phyloP scores from a whole-genome alignment of 441 rosid species.

The Viola pubescens region DNA sequence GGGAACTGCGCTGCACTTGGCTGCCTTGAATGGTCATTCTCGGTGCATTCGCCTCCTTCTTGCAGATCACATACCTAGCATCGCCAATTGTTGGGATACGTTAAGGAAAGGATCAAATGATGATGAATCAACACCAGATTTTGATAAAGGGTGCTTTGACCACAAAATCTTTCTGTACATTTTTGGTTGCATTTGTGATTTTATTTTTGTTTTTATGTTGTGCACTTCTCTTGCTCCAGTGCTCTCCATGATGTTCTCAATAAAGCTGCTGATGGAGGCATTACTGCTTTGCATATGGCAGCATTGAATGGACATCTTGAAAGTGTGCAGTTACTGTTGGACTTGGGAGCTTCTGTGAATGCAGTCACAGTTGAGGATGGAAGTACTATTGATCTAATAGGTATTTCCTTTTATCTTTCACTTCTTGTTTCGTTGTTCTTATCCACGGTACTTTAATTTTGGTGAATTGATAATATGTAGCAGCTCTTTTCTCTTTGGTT shows the following conservation, averaged over 20 bases:
- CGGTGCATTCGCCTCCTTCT: constrained; percentile 77
- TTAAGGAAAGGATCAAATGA: constrained; percentile 30
- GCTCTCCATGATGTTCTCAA: constrained; percentile 57
- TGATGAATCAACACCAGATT: constrained; percentile 37
- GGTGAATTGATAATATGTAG: background rate
- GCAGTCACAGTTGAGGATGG: constrained; percentile 83
- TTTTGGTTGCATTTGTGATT: background rate
- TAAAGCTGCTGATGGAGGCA: constrained; percentile 85
- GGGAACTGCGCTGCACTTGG: constrained; percentile 88
- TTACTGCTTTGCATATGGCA: constrained; percentile 90
- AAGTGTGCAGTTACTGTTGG: constrained; percentile 69
- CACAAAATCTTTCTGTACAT: constrained; percentile 4
- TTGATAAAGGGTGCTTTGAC: constrained; percentile 45
- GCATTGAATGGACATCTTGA: constrained; percentile 82
- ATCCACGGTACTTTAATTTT: background rate
- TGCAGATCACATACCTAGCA: constrained; percentile 74
- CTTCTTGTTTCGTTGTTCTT: background rate
- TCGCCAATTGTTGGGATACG: constrained; percentile 43
- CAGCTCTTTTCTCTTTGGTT: no score
- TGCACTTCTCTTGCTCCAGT: constrained; percentile 30
- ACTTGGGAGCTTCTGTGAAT: constrained; percentile 72
- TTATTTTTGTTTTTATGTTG: constrained; percentile 10
- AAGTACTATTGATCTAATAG: constrained; percentile 83
- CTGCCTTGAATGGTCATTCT: constrained; percentile 85
- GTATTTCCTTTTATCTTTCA: constrained; percentile 21